These are phyloP conservation scores for Linderina pennispora DNA, from an alignment of 192 early-diverging fungal species.

Conservation along the genomic window DNA sequence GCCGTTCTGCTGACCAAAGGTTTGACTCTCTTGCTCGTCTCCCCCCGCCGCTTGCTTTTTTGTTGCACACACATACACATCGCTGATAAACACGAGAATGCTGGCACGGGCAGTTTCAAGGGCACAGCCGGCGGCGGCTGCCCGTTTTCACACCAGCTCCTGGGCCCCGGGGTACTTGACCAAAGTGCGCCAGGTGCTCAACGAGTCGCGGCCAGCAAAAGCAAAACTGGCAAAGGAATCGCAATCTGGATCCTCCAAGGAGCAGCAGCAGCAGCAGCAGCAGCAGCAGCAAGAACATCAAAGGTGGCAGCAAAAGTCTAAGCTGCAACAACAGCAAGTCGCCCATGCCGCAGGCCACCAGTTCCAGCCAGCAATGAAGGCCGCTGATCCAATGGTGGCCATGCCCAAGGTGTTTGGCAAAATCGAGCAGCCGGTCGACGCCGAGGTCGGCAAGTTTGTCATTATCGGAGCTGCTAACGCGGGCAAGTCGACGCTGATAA, in stretches of 20 bases:
- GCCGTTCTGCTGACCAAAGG: neutral
- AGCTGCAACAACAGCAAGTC: too few relatives aligned
- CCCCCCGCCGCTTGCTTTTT: neutral
- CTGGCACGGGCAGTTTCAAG: neutral
- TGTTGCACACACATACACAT: neutral
- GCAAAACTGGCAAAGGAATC: neutral
- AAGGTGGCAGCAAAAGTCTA: too few relatives aligned
- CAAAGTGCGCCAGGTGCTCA: conserved; percentile 16
- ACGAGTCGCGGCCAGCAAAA: conserved; percentile 13
- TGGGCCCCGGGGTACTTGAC: conserved; percentile 3
- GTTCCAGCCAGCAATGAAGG: too few relatives aligned
- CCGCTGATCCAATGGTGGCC: conserved; percentile 5
- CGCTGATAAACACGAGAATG: too few relatives aligned
- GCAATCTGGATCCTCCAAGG: neutral
- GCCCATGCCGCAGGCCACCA: too few relatives aligned
- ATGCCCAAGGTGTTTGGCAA: conserved; percentile 33
- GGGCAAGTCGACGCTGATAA: conserved; percentile 76
- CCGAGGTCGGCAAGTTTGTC: conserved; percentile 55
- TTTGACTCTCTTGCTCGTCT: neutral
- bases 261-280: neutral
- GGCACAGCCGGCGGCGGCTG: neutral
- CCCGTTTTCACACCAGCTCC: conserved; percentile 7
- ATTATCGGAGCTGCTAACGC: conserved; percentile 67
- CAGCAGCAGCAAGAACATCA: neutral
- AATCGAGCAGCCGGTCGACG: conserved; percentile 55